phyloP scores from a whole-genome alignment of 768 basidiomycete genomes.

The Galerina sulciceps region DNA sequence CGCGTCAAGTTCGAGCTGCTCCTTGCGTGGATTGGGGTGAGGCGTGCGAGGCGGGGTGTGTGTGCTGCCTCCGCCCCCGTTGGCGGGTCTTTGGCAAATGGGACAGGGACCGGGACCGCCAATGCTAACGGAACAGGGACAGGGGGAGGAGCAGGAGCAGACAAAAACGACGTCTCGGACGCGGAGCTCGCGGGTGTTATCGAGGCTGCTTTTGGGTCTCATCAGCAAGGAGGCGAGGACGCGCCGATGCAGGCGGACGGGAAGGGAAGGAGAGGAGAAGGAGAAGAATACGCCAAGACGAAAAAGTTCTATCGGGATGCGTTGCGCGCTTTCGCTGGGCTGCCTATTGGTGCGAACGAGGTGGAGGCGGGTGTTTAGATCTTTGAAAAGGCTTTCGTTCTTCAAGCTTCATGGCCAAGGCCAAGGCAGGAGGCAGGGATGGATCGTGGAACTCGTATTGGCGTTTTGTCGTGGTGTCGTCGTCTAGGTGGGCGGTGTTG shows the following conservation, averaged over 20 bases:
- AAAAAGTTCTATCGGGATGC: constrained; percentile 11
- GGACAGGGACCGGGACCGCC: not conserved
- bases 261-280: not conserved
- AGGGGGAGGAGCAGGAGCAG: not conserved
- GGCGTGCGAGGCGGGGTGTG: not conserved
- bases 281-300: not conserved
- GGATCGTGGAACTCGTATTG: no score
- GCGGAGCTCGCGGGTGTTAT: not conserved
- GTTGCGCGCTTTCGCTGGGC: constrained; percentile 9
- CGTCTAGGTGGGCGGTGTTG: no score
- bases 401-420: no score
- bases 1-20: constrained; percentile 8
- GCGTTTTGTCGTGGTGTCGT: no score
- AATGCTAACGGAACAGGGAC: not conserved
- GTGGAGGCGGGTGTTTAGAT: not conserved
- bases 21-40: constrained; percentile 8
- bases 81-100: no score
- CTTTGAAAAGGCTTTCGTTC: not conserved
- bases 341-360: constrained; percentile 11
- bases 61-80: no score
- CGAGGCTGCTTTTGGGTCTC: not conserved
- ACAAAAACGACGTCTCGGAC: not conserved
- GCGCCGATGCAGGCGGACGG: constrained; percentile 6
- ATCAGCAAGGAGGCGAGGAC: no score
- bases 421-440: no score